Conservation (phyloP, 2,329 filamentous ascomycete species). For the Neopestalotiopsis sp. region DNA sequence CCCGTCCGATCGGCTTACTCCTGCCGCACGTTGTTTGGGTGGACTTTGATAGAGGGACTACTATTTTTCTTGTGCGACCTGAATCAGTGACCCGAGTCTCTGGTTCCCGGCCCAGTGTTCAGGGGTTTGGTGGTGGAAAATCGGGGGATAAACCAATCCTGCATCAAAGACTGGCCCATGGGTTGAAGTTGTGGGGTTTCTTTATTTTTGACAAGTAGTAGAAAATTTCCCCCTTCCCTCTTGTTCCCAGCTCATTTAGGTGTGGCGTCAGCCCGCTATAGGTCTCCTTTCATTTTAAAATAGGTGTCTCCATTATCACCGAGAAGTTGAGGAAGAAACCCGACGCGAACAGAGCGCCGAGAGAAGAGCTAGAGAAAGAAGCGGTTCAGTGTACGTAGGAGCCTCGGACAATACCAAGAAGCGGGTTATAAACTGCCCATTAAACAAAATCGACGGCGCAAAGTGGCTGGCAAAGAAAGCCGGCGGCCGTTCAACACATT, state of each 20-base stretch:
- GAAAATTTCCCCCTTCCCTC: no score
- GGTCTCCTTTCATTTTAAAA: neutral
- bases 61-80: neutral
- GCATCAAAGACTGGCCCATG: neutral
- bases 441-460: no score
- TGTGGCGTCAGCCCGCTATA: neutral
- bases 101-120: neutral
- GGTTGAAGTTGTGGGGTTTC: neutral
- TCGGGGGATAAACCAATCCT: neutral
- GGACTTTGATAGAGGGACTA: neutral
- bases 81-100: neutral
- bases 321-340: neutral
- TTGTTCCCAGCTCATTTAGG: neutral
- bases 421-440: neutral
- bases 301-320: neutral
- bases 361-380: neutral
- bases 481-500: no score
- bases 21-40: neutral
- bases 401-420: neutral
- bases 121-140: neutral
- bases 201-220: neutral
- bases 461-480: no score
- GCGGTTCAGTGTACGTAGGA: neutral
- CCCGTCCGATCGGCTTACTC: neutral
- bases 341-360: neutral